phyloP scores from a whole-genome alignment of 1,139 yeast species.

The Sugiyamaella japonica region DNA sequence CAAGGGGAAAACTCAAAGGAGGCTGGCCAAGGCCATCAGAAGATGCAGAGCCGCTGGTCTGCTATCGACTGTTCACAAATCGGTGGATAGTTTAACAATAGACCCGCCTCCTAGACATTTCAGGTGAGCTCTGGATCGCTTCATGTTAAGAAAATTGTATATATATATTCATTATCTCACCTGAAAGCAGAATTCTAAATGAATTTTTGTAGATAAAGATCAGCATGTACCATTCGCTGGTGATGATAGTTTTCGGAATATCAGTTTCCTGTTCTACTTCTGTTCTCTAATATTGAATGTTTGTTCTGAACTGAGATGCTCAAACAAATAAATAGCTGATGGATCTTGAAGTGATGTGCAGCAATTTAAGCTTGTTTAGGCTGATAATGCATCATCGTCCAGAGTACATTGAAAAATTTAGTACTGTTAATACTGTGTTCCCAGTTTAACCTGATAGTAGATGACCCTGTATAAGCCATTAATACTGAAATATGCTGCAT shows the following conservation, averaged over 20 bases:
- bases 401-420: neutral
- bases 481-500: constrained; percentile 4
- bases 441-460: neutral
- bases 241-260: too few relatives aligned
- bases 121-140: neutral
- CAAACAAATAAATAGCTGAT: neutral
- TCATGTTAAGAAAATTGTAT: neutral
- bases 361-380: neutral
- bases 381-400: neutral
- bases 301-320: too few relatives aligned
- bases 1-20: constrained; percentile 56
- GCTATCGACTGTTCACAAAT: constrained; percentile 60
- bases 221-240: neutral
- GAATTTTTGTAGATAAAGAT: neutral
- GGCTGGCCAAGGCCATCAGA: constrained; percentile 62
- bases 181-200: neutral
- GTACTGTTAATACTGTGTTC: neutral
- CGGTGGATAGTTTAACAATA: constrained; percentile 36
- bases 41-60: constrained; percentile 70
- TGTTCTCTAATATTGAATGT: neutral
- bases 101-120: constrained; percentile 21
- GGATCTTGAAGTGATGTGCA: neutral
- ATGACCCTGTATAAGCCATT: neutral
- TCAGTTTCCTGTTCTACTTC: neutral
- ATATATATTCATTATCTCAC: neutral